These are phyloP conservation scores for Citrus hindsii DNA, from an alignment of 345 rosid species.

Conservation along the genomic window DNA sequence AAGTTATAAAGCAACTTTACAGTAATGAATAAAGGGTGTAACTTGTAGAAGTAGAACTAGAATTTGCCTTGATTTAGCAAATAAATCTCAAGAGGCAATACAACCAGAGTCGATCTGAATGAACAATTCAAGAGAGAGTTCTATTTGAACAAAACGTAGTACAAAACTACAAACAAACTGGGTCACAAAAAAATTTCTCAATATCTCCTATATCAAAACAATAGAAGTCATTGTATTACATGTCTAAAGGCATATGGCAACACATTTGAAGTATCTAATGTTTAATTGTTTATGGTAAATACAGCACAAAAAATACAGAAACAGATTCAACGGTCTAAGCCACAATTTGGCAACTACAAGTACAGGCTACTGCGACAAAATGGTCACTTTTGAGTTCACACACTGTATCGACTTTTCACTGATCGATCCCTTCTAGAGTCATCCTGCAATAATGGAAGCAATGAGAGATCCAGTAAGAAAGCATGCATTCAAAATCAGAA, in stretches of 20 bases:
- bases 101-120: not conserved
- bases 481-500: not conserved
- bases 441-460: slow-evolving; percentile 48
- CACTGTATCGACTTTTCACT: slow-evolving; percentile 55
- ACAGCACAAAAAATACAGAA: slow-evolving; percentile 1
- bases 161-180: not conserved
- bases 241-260: not conserved
- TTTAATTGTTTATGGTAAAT: not conserved
- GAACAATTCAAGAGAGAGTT: not conserved
- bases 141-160: not conserved
- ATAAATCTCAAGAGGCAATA: not conserved
- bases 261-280: slow-evolving; percentile 13
- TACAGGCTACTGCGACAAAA: not conserved
- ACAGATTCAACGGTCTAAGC: not conserved
- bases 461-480: not conserved
- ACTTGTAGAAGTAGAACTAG: not conserved
- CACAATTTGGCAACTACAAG: not conserved
- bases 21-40: not conserved
- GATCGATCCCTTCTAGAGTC: slow-evolving; percentile 65
- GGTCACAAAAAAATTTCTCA: not conserved
- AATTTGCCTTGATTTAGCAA: not conserved
- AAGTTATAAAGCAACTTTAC: not conserved
- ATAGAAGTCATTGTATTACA: not conserved
- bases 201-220: not conserved
- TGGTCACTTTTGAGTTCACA: slow-evolving; percentile 30